Conservation (phyloP, 148 eudicot species). For the Rhododendron vialii region DNA sequence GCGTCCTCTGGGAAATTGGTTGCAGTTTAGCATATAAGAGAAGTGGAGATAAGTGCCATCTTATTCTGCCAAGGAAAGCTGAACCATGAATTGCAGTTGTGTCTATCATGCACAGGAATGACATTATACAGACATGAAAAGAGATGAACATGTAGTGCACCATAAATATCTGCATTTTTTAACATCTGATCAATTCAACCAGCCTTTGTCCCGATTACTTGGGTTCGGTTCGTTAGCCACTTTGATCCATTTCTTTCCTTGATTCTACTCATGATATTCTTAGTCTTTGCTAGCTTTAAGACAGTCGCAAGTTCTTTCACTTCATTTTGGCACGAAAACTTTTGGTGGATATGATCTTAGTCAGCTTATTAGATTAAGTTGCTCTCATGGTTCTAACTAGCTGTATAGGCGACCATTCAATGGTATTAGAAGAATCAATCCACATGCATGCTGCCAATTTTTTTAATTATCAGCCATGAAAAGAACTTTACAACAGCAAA, state of each 20-base stretch:
- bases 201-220: not conserved
- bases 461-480: not conserved
- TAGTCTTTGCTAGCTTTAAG: not conserved
- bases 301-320: not conserved
- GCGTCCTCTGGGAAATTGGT: not conserved
- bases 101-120: not conserved
- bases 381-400: not conserved
- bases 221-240: not conserved
- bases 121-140: not conserved
- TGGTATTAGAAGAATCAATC: not conserved
- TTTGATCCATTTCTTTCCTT: not conserved
- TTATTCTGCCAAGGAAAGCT: not conserved
- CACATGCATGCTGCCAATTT: not conserved
- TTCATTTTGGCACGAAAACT: not conserved
- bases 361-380: not conserved
- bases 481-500: not conserved
- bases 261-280: not conserved
- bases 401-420: not conserved
- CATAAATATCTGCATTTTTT: not conserved
- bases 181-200: not conserved
- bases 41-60: not conserved
- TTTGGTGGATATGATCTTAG: not conserved
- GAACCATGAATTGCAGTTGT: not conserved
- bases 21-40: not conserved
- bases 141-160: not conserved